Percentiles rank a stretch among this genome's conserved stretches.
phyloP scores from a whole-genome alignment of 768 basidiomycete species.

The Macrolepiota albuminosa region DNA sequence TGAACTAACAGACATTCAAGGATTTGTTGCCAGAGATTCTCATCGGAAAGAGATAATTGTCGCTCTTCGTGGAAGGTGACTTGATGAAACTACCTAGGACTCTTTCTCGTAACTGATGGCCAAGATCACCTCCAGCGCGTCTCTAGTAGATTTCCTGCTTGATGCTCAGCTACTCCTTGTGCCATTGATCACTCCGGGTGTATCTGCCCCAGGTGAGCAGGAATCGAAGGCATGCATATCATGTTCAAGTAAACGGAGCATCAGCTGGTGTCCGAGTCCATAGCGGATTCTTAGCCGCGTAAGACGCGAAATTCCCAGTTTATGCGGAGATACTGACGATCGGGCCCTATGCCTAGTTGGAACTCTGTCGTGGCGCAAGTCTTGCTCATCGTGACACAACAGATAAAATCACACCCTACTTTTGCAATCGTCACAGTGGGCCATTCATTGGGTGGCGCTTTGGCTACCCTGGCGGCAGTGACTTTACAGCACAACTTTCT shows the following conservation, averaged over 20 bases:
- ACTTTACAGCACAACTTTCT: constrained; percentile 38
- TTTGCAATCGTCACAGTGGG: constrained; percentile 39
- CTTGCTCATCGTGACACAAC: constrained; percentile 3
- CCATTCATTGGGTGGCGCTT: constrained; percentile 51
- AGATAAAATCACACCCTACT: not conserved
- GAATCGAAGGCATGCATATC: not conserved
- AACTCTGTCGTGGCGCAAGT: constrained; percentile 26
- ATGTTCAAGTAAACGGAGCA: not conserved
- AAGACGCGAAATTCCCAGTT: constrained; percentile 11
- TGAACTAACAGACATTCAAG: constrained; percentile 37
- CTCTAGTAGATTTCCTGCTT: constrained; percentile 35
- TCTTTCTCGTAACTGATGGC: not conserved
- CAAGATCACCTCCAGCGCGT: constrained; percentile 25
- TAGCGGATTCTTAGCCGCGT: constrained; percentile 47
- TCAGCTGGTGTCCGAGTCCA: constrained; percentile 40
- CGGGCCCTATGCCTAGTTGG: constrained; percentile 35
- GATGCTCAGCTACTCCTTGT: constrained; percentile 38
- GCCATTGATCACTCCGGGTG: constrained; percentile 40
- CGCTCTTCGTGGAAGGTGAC: constrained; percentile 46
- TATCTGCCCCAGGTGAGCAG: constrained; percentile 33
- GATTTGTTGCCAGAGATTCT: constrained; percentile 47
- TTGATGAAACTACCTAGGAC: not conserved
- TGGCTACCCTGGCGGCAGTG: constrained; percentile 45
- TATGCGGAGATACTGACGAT: not conserved
- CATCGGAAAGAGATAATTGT: constrained; percentile 41